Base-by-base conservation (phyloP, 768 basidiomycete species). In the Leucosporidium yakuticum region DNA sequence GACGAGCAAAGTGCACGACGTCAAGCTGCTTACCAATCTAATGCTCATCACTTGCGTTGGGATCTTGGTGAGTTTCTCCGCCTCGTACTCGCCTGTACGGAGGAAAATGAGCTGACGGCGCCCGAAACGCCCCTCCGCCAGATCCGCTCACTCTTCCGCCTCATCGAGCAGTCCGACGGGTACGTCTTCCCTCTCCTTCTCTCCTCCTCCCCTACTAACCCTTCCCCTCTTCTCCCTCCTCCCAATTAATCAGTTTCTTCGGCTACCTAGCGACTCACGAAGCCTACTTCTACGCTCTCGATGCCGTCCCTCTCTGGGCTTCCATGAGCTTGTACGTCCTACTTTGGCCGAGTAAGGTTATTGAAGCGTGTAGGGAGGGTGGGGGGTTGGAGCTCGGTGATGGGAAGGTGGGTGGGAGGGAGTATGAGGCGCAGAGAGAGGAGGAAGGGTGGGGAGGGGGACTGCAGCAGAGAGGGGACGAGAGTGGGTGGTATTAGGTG, bases 131-230 rank as follows among this genome's bases (percentile, higher is more conserved):
- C n/a, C n/a, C n/a, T n/a, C n/a, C n/a, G n/a, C n/a, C 31, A 67
- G 65, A 34, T 64, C 20, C 69, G 73, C 2, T 67, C 59, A 44
- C 48, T 59, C 5, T 74, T 71, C 68, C 51, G 73, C 1, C 34
- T 65, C n/a, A 34, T 67, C 53, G 73, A 74, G 63, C 70, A 65
- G 27, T 27, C 55, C 5, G 50, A 69, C 36, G 68, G 56, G 57
- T 65, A 23, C 4, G 19, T 25, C 31, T 44, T 15, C 14, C 39
- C 39, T 15, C 2, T 15, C 39, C 14, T 44, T 15, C 14, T 44
- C 39, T 44, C 39, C 39, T 44, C 14, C 39, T 15, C 39, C 14
- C 39, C 17, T 44, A 36, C 39, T 44, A 2, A 44, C 14, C 3
- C 6, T 15, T 15, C 14, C 3, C 6, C 39, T 15, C 11, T 15